phyloP scores from a whole-genome alignment of 768 basidiomycete species.

The Collybiopsis luxurians region DNA sequence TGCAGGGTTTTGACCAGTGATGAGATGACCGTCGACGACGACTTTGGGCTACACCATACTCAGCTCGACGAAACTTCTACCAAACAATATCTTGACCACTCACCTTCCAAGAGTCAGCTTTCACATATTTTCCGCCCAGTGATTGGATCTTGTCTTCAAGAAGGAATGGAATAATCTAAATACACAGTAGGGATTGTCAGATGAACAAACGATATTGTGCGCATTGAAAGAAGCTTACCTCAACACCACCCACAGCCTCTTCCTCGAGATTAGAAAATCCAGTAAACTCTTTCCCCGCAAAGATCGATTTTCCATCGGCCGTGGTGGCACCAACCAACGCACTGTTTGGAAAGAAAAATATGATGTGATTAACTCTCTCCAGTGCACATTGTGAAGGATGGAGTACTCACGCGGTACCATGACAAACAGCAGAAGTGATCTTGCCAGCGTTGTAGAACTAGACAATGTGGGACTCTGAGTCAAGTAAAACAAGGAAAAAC shows the following conservation, averaged over 20 bases:
- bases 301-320: constrained; percentile 58
- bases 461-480: too few relatives aligned
- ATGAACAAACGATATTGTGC: neutral
- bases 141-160: constrained; percentile 61
- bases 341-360: too few relatives aligned
- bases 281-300: constrained; percentile 54
- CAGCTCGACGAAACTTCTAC: neutral
- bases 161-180: constrained; percentile 54
- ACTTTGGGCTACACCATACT: constrained; percentile 26
- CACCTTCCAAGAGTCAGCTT: too few relatives aligned
- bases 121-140: constrained; percentile 55
- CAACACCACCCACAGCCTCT: too few relatives aligned
- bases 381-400: neutral
- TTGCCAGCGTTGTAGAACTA: constrained; percentile 71
- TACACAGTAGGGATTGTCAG: constrained; percentile 6
- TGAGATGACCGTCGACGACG: constrained; percentile 34
- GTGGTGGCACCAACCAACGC: constrained; percentile 59
- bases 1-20: constrained; percentile 54
- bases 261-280: constrained; percentile 78
- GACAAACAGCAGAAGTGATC: constrained; percentile 72
- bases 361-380: neutral
- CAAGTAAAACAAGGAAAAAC: too few relatives aligned
- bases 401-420: constrained; percentile 73
- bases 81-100: too few relatives aligned
- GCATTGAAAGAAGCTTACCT: constrained; percentile 28